phyloP scores from a whole-genome alignment of 2,329 filamentous ascomycete species.

The Knufia petricola region DNA sequence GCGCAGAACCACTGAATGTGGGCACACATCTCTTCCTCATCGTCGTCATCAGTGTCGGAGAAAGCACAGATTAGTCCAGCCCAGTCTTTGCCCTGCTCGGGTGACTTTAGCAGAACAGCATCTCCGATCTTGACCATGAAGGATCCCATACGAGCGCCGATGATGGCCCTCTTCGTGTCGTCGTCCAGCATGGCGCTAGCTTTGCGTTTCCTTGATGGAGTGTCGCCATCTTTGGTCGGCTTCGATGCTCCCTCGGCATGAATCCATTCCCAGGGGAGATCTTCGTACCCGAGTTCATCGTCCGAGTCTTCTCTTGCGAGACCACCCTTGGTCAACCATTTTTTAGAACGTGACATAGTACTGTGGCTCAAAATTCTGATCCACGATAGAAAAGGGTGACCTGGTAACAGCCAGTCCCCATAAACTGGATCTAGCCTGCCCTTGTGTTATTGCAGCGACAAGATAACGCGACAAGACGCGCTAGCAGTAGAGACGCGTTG shows the following conservation, averaged over 20 bases:
- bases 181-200: constrained; percentile 15
- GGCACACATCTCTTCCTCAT: constrained; percentile 61
- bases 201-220: constrained; percentile 22
- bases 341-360: constrained; percentile 24
- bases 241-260: constrained; percentile 37
- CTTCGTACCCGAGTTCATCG: constrained; percentile 69
- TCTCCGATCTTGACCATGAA: constrained; percentile 79
- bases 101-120: constrained; percentile 75
- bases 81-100: constrained; percentile 81
- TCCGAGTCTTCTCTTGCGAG: constrained; percentile 71
- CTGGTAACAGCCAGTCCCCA: no score
- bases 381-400: not conserved
- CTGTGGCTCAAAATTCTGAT: not conserved
- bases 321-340: constrained; percentile 50
- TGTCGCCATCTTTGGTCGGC: constrained; percentile 10
- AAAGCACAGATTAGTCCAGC: constrained; percentile 83
- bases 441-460: no score
- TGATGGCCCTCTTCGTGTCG: constrained; percentile 40
- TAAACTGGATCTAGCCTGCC: no score
- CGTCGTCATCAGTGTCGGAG: constrained; percentile 60
- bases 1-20: constrained; percentile 90
- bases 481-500: no score
- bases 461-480: no score
- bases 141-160: constrained; percentile 71
- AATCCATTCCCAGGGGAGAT: constrained; percentile 71